Evolutionary conservation across 805 yeast genomes (phyloP).

Genomic region (Zygoascus bituminiphila): DNA sequence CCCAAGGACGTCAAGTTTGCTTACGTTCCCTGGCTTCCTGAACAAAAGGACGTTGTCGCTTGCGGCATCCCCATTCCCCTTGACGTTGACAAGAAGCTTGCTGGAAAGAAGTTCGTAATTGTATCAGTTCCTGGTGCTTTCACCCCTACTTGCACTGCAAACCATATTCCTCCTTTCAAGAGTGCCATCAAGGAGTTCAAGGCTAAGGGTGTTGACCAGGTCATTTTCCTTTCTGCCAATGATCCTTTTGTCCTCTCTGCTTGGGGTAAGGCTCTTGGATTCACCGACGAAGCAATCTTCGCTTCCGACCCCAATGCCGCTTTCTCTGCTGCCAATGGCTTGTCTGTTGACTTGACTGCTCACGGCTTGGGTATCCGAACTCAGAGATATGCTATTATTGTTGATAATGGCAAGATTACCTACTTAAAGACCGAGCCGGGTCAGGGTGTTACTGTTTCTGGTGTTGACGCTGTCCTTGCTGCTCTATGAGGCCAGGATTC

Average conservation of each 20-base stretch:
- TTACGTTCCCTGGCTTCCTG: conserved; percentile 24
- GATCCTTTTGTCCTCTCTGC: conserved; percentile 66
- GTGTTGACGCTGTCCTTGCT: conserved; percentile 38
- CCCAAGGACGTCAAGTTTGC: conserved; percentile 18
- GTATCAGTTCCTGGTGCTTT: conserved; percentile 83
- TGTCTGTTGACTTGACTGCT: conserved; percentile 44
- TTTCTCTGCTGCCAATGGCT: conserved; percentile 54
- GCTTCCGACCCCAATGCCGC: conserved; percentile 59
- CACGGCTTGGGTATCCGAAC: conserved; percentile 53
- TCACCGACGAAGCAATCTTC: conserved; percentile 38
- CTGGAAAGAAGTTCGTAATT: conserved; percentile 49
- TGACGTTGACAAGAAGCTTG: conserved; percentile 30
- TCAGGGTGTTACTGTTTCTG: conserved; percentile 37
- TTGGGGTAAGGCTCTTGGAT: conserved; percentile 49
- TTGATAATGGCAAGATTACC: conserved; percentile 47
- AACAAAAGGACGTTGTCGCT: conserved; percentile 23
- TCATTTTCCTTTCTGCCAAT: conserved; percentile 57
- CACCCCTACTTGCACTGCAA: conserved; percentile 71
- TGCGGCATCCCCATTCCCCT: conserved; percentile 34
- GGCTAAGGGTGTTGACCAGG: conserved; percentile 53
- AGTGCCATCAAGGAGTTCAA: conserved; percentile 41
- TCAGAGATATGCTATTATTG: conserved; percentile 64
- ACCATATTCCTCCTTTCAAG: conserved; percentile 65
- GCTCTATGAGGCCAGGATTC: no score
- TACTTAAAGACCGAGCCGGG: conserved; percentile 44